Evolutionary conservation across 176 grass and related monocot genomes (phyloP).

Genomic region (Hordeum marinum): DNA sequence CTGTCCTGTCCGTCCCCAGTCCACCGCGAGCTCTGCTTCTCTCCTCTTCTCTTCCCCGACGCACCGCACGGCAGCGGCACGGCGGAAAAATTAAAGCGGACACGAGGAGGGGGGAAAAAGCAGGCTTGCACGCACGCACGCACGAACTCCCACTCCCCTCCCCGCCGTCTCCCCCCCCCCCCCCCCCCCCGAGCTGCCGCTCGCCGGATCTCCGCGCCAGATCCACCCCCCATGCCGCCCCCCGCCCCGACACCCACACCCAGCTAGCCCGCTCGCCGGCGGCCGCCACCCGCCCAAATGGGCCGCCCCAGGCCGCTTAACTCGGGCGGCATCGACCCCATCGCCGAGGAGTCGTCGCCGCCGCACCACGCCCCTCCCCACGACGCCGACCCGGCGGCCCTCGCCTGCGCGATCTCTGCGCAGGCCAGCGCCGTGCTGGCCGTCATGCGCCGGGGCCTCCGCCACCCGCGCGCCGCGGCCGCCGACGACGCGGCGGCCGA

Average conservation of each 20-base stretch:
- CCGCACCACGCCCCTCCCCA: not conserved
- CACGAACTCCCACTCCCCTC: slow-evolving; percentile 23
- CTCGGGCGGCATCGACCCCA: slow-evolving; percentile 54
- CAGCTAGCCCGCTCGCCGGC: not conserved
- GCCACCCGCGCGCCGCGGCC: slow-evolving; percentile 36
- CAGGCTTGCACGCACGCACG: slow-evolving; percentile 1
- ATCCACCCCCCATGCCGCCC: slow-evolving; percentile 24
- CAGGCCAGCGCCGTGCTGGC: slow-evolving; percentile 83
- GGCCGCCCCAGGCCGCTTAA: slow-evolving; percentile 41
- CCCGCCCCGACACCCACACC: not conserved
- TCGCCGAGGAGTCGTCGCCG: slow-evolving; percentile 40
- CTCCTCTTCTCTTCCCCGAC: not conserved
- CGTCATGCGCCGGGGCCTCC: slow-evolving; percentile 74
- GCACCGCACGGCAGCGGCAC: not conserved
- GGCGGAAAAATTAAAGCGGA: slow-evolving; percentile 32
- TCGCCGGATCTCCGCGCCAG: slow-evolving; percentile 29
- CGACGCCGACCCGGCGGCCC: slow-evolving; percentile 25
- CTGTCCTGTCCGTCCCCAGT: not conserved
- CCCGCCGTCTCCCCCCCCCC: slow-evolving; percentile 14
- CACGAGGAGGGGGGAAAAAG: slow-evolving; percentile 15
- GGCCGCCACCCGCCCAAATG: not conserved
- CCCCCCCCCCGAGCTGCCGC: not conserved
- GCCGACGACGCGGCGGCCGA: slow-evolving; percentile 53
- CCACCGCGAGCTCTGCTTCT: not conserved
- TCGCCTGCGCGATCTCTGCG: slow-evolving; percentile 73